Evolutionary conservation across 2,329 filamentous ascomycete species (phyloP), one percentile per base, ranked within the genome.

Genomic region (Cladosporium sp.): DNA sequence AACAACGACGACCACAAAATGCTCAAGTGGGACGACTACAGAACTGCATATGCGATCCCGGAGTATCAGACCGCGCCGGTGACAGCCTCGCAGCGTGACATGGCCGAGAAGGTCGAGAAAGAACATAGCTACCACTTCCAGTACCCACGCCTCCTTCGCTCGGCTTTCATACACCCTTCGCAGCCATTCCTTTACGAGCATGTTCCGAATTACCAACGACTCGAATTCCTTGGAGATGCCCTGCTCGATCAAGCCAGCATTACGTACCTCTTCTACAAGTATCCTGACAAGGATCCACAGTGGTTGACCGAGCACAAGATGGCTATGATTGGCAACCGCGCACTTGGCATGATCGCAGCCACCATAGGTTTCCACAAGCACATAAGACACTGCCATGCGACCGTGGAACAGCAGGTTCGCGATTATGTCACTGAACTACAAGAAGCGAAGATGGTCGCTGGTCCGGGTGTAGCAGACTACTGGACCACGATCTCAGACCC

Each of bases 251-350:
- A 94, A 87, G 90, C 85, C 12, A 92, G 90, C 72, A 89, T 98
- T 64, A 90, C 93, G 71, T 88, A 92, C 72, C 84, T 99, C 4
- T 98, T 92, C 79, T 85, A 88, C 71, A 84, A 83, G 3, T 92
- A 91, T 71, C 92, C 93, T 0, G 82, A 87, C 61, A 91, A 90
- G 66, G 93, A 97, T 73, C 94, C 95, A 0, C 93, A 98, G 76
- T 98, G 94, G 94, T 83, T 99, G 67, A 98, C 95, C 0, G 95
- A 98, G 78, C 94, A 98, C 83, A 98, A 98, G 80, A 97, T 96
- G 89, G 92, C 93, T n/a, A 97, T 99, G 92, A 93, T 95, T 0
- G 95, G 92, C 63, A 99, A 99, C 80, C 93, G 93, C 68, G 99
- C 98, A 74, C 84, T 97, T 1, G 92, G 91, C 1, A 92, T 89